phyloP scores from a whole-genome alignment of 2,329 filamentous ascomycete species.

The Diaporthe longicolla region DNA sequence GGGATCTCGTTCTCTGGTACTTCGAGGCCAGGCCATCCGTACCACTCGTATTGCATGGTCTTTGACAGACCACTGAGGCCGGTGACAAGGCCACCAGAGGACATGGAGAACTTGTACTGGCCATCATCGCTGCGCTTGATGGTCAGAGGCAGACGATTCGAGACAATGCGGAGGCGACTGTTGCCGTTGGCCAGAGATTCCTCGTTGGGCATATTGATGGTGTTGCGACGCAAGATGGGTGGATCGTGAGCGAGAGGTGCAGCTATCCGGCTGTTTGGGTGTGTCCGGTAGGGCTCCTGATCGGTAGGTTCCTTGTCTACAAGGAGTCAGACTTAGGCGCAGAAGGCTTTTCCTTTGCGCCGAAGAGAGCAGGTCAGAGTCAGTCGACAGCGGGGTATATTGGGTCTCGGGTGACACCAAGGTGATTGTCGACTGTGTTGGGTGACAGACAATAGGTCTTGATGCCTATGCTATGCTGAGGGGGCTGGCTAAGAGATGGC shows the following conservation, averaged over 20 bases:
- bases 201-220: slow-evolving; percentile 36
- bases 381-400: slow-evolving; percentile 26
- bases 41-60: slow-evolving; percentile 96
- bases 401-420: slow-evolving; percentile 16
- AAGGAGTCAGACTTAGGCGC: neutral
- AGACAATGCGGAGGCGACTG: slow-evolving; percentile 82
- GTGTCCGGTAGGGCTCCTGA: neutral
- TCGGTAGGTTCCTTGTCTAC: neutral
- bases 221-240: neutral
- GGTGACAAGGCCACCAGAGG: slow-evolving; percentile 94
- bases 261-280: neutral
- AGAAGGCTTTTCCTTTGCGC: neutral
- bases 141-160: slow-evolving; percentile 95
- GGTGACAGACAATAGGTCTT: neutral
- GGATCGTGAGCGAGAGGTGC: neutral
- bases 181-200: slow-evolving; percentile 29
- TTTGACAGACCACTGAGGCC: slow-evolving; percentile 93
- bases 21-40: slow-evolving; percentile 96
- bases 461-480: neutral
- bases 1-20: slow-evolving; percentile 87
- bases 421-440: neutral
- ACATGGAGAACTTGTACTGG: slow-evolving; percentile 95
- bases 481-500: neutral
- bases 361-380: neutral
- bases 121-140: slow-evolving; percentile 95